Conservation (phyloP, 768 basidiomycete species). For the Lentinula detonsa region DNA sequence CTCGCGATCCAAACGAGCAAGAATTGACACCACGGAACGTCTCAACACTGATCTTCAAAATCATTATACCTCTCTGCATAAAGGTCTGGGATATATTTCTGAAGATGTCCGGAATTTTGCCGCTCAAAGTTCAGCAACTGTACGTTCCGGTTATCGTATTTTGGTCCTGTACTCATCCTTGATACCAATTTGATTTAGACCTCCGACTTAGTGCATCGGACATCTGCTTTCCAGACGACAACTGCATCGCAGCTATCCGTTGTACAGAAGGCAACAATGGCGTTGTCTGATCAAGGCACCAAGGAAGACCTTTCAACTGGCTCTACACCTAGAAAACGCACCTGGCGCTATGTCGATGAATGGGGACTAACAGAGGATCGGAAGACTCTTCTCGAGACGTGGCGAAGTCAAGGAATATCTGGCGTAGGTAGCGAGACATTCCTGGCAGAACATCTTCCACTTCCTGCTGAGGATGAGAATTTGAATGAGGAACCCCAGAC, state of each 20-base stretch:
- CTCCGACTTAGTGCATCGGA: conserved; percentile 29
- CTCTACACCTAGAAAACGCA: conserved; percentile 69
- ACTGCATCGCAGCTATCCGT: conserved; percentile 38
- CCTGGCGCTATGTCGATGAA: conserved; percentile 61
- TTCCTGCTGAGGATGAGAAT: conserved; percentile 22
- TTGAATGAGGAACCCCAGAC: conserved; percentile 20
- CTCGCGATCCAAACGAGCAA: conserved; percentile 58
- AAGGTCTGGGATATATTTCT: conserved; percentile 43
- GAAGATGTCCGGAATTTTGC: conserved; percentile 39
- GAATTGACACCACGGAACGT: conserved; percentile 50
- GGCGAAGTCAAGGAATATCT: conserved; percentile 31
- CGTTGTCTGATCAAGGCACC: conserved; percentile 51
- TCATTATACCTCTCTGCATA: conserved; percentile 46
- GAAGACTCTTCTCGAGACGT: conserved; percentile 46
- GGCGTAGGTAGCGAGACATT: conserved; percentile 27
- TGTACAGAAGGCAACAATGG: conserved; percentile 43
- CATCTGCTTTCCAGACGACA: conserved; percentile 37
- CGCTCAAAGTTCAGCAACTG: conserved; percentile 44
- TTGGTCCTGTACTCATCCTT: background rate
- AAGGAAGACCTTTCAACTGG: conserved; percentile 66
- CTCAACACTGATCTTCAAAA: conserved; percentile 45
- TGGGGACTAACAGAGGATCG: conserved; percentile 70
- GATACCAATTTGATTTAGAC: conserved; percentile 25
- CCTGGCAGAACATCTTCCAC: conserved; percentile 28
- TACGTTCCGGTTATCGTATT: conserved; percentile 21